Base-by-base conservation (phyloP, 1,139 yeast genomes). In the Sugiyamaella neomexicana region DNA sequence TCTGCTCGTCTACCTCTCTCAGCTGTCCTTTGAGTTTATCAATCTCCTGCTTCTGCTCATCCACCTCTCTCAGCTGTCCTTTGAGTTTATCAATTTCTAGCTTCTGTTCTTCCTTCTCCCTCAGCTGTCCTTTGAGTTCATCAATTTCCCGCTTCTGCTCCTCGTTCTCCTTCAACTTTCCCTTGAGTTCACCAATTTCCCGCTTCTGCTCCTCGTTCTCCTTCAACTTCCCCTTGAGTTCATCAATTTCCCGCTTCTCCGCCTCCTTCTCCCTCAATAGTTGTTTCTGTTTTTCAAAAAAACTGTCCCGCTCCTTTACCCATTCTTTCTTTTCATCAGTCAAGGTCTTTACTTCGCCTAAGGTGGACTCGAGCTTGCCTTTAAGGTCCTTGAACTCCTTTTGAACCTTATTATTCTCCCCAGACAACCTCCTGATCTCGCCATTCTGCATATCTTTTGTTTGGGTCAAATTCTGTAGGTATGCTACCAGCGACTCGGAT, bases 401-500 rank as follows among this genome's bases (percentile, higher is more conserved):
- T 15, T 54, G 54, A 27, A 29, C 54, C 32, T 49, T 37, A 9
- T 47, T 23, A 13, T 52, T 15, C 41, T 46, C 50, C 6, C 45
- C 46, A 39, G 74, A 69, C 37, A 79, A 63, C 58, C 65, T 59
- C 32, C 80, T 71, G 62, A 84, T 68, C 62, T 85, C 89, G 9
- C 71, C 75, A 60, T 76, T 79, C 57, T 82, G 73, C 71, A 90
- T 71, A 2, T 75, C 74, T n/a, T 80, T 81, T 65, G 86, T 86
- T 49, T 80, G 78, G 23, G 78, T 79, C 54, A 88, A 70, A 34
- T 88, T 85, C 54, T 78, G 77, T 52, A 91, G 76, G 68, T 84
- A 90, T 52, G 85, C 91, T 40, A 83, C 82, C 47, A 91, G 73
- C 7, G 80, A 73, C 13, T 81, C 87, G 0, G 85, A 80, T 60